These are phyloP conservation scores for Pichia heedii DNA, from an alignment of 805 yeast genomes.

Conservation along the genomic window DNA sequence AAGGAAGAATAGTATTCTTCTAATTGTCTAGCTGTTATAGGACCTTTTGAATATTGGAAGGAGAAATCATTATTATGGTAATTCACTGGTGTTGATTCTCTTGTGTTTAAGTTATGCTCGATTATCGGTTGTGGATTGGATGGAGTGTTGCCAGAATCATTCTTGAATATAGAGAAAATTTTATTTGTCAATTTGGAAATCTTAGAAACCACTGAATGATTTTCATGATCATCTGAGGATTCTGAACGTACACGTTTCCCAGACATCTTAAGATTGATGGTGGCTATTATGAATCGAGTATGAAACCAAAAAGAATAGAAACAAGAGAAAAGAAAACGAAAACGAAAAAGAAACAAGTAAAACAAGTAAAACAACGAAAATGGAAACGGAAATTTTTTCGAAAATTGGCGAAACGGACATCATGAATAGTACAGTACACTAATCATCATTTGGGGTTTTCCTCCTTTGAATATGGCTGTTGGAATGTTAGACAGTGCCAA, in stretches of 20 bases:
- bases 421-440: too few species aligned
- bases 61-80: background rate
- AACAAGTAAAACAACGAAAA: too few species aligned
- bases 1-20: constrained; percentile 21
- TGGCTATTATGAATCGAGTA: too few species aligned
- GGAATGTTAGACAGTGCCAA: too few species aligned
- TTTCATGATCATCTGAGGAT: background rate
- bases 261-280: background rate
- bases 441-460: too few species aligned
- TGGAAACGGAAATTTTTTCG: too few species aligned
- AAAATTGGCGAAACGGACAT: too few species aligned
- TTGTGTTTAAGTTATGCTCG: too few species aligned
- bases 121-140: background rate
- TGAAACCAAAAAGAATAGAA: too few species aligned
- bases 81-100: background rate
- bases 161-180: constrained; percentile 7
- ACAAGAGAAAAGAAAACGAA: too few species aligned
- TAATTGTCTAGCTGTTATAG: constrained; percentile 22
- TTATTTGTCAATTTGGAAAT: constrained; percentile 11
- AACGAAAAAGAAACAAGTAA: too few species aligned
- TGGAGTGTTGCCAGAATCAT: background rate
- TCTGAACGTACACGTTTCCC: constrained; percentile 11
- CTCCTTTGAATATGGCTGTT: too few species aligned
- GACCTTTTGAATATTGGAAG: constrained; percentile 3
- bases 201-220: constrained; percentile 11